Evolutionary conservation across 225 moss, liverwort and hornwort genomes (phyloP), one percentile per base, ranked within the genome.

Genomic region (Straminergon stramineum): DNA sequence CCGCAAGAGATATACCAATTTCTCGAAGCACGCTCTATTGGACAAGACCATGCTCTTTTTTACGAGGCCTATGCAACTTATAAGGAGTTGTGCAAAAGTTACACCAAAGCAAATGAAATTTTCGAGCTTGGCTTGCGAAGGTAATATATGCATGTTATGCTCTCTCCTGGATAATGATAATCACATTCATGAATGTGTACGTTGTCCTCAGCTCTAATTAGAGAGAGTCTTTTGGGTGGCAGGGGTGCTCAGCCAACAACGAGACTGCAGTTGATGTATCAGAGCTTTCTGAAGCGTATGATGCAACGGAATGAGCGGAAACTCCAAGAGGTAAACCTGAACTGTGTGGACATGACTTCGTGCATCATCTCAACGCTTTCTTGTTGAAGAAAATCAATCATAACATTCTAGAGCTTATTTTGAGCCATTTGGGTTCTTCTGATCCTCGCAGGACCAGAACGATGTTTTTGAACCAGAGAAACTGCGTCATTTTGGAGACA

Each of bases 21-120:
- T 85, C 92, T 99, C 79, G 97, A 97, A 91, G 92, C 91, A 22
- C 95, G 93, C 63, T 93, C 93, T 13, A 97, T 99, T 58, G 99
- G 99, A 69, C 97, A 96, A 93, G 94, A 96, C 43, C 91, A 94
- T 90, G 97, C 97, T 48, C 94, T 99, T 37, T 97, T 95, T 77
- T 99, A 97, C 58, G 95, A 95, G 87, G 97, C 99, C 34, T 96
- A 96, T 86, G 97, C 99, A 39, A 97, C 96, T 12, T 95, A 94
- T 17, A 92, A 94, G 93, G 99, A 99, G 89, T 82, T 94, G 75
- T 95, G 96, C 92, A 95, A 89, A 85, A 91, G 95, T 64, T 95
- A 95, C 89, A 87, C 85, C 68, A 95, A 92, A 92, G 96, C 97
- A 39, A 93, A 95, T 86, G 97, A 97, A 80, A 94, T 96, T 34